Evolutionary conservation across 345 rosid species (phyloP), one percentile per base, ranked within the genome.

Genomic region (Melaleuca quinquenervia): DNA sequence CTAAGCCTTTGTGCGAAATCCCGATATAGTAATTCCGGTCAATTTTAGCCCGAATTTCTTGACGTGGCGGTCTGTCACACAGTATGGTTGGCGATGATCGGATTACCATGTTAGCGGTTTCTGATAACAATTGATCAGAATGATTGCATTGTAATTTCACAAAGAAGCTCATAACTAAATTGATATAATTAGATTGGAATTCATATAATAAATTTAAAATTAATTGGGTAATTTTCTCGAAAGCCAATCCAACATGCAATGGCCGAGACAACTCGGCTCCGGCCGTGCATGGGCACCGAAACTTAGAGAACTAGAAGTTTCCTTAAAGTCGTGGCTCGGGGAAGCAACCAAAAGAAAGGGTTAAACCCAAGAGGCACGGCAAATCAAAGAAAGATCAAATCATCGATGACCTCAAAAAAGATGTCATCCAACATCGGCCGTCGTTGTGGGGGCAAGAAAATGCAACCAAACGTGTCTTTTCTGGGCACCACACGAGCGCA

Each of bases 61-160:
- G 15, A 51, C 18, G 1, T 51, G 11, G 11, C 5, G 4, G 18
- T 8, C 11, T 21, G 26, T 0, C 6, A 52, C 7, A 20, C 18
- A 52, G 18, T 8, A 16, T 7, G 55, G 55, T 20, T 3, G 55
- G 4, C 8, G 8, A 52, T 52, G 7, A 52, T 7, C 22, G 22
- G 24, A 52, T 3, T 22, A 2, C 55, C 22, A 1, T 24, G 3
- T 52, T 24, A 52, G 20, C 9, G 8, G 18, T 52, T 20, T 53
- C 24, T 0, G 26, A 1, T 10, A 22, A 53, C 20, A 52, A 53
- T 20, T 20, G 2, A 3, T 3, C 0, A 0, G 5, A 53, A 53
- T 3, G 56, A 53, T 10, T 20, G 8, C 7, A 53, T 53, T 7
- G 56, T 0, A 21, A 53, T 53, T 21, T 0, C 10, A 4, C 3